Evolutionary conservation across 345 rosid species (phyloP).

Genomic region (Luvunga scandens): DNA sequence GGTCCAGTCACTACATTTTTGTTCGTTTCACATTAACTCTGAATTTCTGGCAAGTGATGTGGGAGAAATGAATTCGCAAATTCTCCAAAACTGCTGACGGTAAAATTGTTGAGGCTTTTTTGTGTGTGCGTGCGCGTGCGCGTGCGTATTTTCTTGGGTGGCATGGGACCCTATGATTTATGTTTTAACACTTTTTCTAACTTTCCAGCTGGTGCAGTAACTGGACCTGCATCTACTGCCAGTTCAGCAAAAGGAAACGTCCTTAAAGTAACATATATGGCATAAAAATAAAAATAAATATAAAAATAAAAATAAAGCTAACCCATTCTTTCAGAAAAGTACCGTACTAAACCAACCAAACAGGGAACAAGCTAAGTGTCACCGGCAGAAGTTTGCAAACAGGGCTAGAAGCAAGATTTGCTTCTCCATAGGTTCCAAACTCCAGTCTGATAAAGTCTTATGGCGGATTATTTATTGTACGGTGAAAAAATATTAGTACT

Average conservation of each 20-base stretch:
- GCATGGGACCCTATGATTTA: background rate
- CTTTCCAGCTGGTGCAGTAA: background rate
- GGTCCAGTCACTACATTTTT: background rate
- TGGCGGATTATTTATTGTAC: no score
- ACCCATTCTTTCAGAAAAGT: background rate
- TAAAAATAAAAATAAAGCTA: no score
- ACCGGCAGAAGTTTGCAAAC: background rate
- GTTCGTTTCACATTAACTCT: no score
- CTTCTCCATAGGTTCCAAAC: background rate
- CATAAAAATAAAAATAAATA: no score
- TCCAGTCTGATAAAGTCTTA: no score
- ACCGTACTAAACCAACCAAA: background rate
- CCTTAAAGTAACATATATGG: background rate
- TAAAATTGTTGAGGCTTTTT: background rate
- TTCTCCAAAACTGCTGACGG: no score
- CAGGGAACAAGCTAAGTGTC: background rate
- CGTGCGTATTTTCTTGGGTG: background rate
- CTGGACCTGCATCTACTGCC: background rate
- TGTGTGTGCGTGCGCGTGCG: background rate
- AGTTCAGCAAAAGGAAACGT: background rate
- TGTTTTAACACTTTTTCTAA: background rate
- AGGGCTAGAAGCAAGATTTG: no score
- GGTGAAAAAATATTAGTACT: no score
- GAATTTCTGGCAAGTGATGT: no score
- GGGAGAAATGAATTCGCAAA: no score